Percentiles rank a stretch among this genome's conserved stretches.
phyloP scores from a whole-genome alignment of 2,329 filamentous ascomycete species.

The Pestalotiopsis sp. region DNA sequence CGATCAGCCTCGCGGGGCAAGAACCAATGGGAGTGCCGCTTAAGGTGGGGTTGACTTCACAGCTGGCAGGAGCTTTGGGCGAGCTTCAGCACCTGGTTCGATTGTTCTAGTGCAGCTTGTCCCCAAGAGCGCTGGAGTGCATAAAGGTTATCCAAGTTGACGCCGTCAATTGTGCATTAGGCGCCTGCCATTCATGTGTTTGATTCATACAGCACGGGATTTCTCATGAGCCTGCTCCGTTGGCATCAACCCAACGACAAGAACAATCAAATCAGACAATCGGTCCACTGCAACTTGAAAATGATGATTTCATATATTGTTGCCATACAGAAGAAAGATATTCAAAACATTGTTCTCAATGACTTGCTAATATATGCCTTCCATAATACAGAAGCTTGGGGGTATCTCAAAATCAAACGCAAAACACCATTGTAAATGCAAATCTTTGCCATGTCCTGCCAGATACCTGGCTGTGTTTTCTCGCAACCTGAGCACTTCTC shows the following conservation, averaged over 20 bases:
- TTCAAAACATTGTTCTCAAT: neutral
- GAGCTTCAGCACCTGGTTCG: neutral
- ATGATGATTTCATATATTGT: too few relatives aligned
- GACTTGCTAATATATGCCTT: neutral
- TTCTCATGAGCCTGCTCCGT: too few relatives aligned
- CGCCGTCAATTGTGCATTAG: too few relatives aligned
- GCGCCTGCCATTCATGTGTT: neutral
- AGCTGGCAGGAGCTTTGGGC: constrained; percentile 4
- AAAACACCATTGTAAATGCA: neutral
- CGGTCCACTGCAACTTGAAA: too few relatives aligned
- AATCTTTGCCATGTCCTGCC: neutral
- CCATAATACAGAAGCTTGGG: neutral
- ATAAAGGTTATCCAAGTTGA: neutral
- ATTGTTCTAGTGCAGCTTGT: too few relatives aligned
- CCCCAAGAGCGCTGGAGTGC: too few relatives aligned
- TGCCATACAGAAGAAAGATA: neutral
- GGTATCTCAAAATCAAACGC: neutral
- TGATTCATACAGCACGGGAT: too few relatives aligned
- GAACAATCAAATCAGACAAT: too few relatives aligned
- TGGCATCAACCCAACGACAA: too few relatives aligned
- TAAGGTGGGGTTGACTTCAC: neutral
- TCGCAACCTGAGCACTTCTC: neutral
- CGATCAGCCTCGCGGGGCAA: constrained; percentile 27
- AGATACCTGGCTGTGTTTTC: neutral
- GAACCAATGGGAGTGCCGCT: constrained; percentile 26